Base-by-base conservation (phyloP, 2,329 filamentous ascomycete species). In the Phialemonium atrogriseum region DNA sequence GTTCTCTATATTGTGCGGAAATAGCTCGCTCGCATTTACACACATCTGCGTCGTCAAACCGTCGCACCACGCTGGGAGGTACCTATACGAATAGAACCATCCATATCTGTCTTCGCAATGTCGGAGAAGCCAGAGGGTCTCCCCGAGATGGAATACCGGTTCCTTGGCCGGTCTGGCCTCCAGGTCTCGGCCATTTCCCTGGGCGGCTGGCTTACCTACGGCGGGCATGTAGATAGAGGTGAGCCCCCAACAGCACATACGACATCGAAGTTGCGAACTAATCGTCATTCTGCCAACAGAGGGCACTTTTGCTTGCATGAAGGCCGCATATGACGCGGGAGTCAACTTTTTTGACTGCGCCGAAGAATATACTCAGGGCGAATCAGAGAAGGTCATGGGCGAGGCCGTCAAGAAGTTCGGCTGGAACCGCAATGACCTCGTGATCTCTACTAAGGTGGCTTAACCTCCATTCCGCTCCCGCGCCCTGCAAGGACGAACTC, bases 171-270 rank as follows among this genome's bases (percentile, higher is more conserved):
- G 23, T 81, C 78, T 12, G 81, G 82, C 31, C 68, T 86, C 11
- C 75, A 84, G 51, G 79, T 86, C 19, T 85, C 80, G 18, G 72
- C 74, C 24, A 79, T 86, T 38, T 78, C 76, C 2, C 64, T 86
- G 3, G 82, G 76, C 34, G 73, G 76, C 40, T 80, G 77, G 77
- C 64, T 86, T 24, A 86, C 81, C 1, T 85, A 83, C 41, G 82
- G 81, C 31, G 81, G 80, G 12, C 77, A 84, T 44, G 76, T 84
- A 18, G 75, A 78, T 34, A 70, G 76, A 49, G 73, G 77, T 77
- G 59, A 42, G 60, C 43, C 5, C 3, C 14, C n/a, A 23, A 23
- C 21, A 23, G n/a, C n/a, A n/a, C n/a, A n/a, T n/a, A n/a, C n/a
- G n/a, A n/a, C n/a, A n/a, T n/a, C n/a, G n/a, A n/a, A n/a, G n/a